Conservation (phyloP, 2,329 filamentous ascomycete genomes). For the Chlorencoelia australis region DNA sequence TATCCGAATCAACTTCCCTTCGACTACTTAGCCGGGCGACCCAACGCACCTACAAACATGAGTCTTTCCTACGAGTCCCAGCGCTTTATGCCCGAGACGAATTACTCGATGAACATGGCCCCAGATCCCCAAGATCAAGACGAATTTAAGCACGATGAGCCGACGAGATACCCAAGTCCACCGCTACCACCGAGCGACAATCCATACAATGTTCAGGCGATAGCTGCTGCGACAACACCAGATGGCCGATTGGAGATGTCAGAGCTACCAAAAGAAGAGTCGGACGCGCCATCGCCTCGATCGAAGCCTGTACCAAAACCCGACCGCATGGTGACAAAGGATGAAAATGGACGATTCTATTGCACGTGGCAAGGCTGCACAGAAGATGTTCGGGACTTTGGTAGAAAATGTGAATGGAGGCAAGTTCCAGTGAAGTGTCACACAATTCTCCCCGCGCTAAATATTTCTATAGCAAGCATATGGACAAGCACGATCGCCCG, state of each 20-base stretch:
- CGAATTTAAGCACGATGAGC: slow-evolving; percentile 17
- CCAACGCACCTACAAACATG: slow-evolving; percentile 16
- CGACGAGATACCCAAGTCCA: slow-evolving; percentile 25
- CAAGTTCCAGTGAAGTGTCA: slow-evolving; percentile 58
- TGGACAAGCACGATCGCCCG: slow-evolving; percentile 94
- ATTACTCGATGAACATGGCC: slow-evolving; percentile 22
- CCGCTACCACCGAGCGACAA: slow-evolving; percentile 21
- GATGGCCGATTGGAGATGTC: slow-evolving; percentile 18
- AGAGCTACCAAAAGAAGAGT: slow-evolving; percentile 22
- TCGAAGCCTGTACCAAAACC: slow-evolving; percentile 48
- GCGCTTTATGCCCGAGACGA: slow-evolving; percentile 15
- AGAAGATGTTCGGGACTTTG: slow-evolving; percentile 55
- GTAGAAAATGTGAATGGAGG: slow-evolving; percentile 77
- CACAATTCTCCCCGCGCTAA: slow-evolving; percentile 15
- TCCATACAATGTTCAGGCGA: slow-evolving; percentile 20
- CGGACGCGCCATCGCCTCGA: slow-evolving; percentile 22
- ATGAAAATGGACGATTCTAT: slow-evolving; percentile 63
- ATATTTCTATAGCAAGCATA: slow-evolving; percentile 65
- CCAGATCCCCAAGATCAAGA: slow-evolving; percentile 23
- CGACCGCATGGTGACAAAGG: slow-evolving; percentile 47
- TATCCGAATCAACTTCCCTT: too few species aligned
- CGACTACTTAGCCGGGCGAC: too few species aligned
- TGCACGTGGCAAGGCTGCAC: slow-evolving; percentile 64
- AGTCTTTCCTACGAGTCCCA: slow-evolving; percentile 23
- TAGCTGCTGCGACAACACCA: slow-evolving; percentile 14